These are phyloP conservation scores for Citrus mangshanensis DNA, from an alignment of 345 rosid genomes.

Conservation along the genomic window DNA sequence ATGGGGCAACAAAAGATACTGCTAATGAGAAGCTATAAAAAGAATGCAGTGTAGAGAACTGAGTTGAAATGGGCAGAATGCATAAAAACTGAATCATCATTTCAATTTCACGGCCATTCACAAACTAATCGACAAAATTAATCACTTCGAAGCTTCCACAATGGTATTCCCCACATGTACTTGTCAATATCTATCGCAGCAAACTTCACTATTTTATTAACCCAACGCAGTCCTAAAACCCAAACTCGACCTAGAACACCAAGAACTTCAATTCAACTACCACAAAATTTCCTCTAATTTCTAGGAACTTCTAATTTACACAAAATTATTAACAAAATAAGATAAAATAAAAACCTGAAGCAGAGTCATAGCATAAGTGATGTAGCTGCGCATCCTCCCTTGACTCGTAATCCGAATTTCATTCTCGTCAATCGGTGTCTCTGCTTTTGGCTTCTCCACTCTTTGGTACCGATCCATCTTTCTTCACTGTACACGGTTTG, in stretches of 20 bases:
- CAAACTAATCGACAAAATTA: neutral
- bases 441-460: constrained; percentile 77
- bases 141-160: neutral
- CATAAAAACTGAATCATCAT: neutral
- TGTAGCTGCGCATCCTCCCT: constrained; percentile 83
- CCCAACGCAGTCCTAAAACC: neutral
- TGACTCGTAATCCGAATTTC: constrained; percentile 88
- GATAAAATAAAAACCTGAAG: constrained; percentile 49
- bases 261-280: neutral
- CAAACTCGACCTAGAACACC: neutral
- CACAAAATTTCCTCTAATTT: neutral
- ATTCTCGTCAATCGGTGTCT: constrained; percentile 72
- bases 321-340: neutral
- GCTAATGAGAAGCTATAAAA: neutral
- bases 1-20: neutral
- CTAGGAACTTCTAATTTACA: neutral
- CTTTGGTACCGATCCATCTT: constrained; percentile 83
- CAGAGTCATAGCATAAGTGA: constrained; percentile 80
- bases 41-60: neutral
- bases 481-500: neutral
- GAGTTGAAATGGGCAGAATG: neutral
- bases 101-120: neutral
- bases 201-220: neutral
- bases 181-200: too few relatives aligned
- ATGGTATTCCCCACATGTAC: neutral